Evolutionary conservation across 495 filamentous ascomycete genomes (phyloP).

Genomic region (Penicillium alfredii): DNA sequence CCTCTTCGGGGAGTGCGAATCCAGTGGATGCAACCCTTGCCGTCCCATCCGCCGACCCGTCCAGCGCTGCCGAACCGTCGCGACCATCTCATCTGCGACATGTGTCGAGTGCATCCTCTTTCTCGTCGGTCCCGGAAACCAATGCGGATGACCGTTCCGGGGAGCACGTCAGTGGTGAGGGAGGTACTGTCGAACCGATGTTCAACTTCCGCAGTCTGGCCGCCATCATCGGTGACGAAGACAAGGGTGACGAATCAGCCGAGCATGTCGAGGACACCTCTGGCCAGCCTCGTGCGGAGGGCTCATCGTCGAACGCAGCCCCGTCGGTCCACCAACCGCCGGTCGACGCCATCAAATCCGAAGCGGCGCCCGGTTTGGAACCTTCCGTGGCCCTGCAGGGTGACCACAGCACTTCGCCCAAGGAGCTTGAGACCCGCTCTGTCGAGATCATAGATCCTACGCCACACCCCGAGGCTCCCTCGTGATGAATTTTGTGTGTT

Average conservation of each 20-base stretch:
- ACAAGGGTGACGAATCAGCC: constrained; percentile 39
- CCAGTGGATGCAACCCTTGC: constrained; percentile 9
- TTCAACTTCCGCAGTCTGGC: constrained; percentile 89
- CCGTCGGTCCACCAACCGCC: constrained; percentile 17
- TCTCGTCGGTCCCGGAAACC: constrained; percentile 67
- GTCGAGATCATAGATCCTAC: constrained; percentile 29
- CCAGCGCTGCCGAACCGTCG: constrained; percentile 30
- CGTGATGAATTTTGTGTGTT: constrained; percentile 9
- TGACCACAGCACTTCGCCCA: constrained; percentile 17
- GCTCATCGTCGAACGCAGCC: constrained; percentile 18
- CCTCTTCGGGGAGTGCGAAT: constrained; percentile 1
- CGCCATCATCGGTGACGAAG: constrained; percentile 71
- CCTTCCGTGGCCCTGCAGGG: constrained; percentile 10
- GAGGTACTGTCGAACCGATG: constrained; percentile 64
- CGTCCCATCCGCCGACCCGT: constrained; percentile 14
- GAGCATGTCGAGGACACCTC: constrained; percentile 41
- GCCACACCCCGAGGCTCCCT: constrained; percentile 25
- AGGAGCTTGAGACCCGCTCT: constrained; percentile 37
- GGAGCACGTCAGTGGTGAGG: constrained; percentile 25
- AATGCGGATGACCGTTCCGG: constrained; percentile 45
- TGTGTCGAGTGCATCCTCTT: constrained; percentile 76
- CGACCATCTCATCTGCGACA: constrained; percentile 66
- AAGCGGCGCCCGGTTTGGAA: constrained; percentile 5
- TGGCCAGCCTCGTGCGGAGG: constrained; percentile 14
- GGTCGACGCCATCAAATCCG: constrained; percentile 4